phyloP scores from a whole-genome alignment of 2,329 filamentous ascomycete genomes.

The Fusarium concolor region DNA sequence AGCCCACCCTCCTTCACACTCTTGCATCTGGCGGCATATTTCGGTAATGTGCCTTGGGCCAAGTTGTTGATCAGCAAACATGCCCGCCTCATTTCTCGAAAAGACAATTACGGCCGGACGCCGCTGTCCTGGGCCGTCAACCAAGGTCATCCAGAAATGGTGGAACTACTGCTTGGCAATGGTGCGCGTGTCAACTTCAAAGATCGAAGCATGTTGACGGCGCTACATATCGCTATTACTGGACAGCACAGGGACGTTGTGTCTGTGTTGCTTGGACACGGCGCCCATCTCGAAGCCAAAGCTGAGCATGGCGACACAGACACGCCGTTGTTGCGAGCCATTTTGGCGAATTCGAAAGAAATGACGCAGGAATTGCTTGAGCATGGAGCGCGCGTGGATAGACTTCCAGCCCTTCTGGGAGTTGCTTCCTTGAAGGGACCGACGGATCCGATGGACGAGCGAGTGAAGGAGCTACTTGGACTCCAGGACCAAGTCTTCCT shows the following conservation, averaged over 20 bases:
- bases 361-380: background rate
- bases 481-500: background rate
- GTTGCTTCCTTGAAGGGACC: background rate
- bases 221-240: background rate
- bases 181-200: constrained; percentile 3
- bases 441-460: background rate
- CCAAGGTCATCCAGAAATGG: background rate
- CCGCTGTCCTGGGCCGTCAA: constrained; percentile 6
- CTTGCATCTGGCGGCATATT: background rate
- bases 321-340: constrained; percentile 3
- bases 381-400: background rate
- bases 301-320: constrained; percentile 2
- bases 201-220: constrained; percentile 3
- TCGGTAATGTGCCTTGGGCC: background rate
- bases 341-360: background rate
- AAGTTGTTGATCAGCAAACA: background rate
- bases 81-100: background rate
- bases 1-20: background rate
- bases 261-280: background rate
- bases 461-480: background rate
- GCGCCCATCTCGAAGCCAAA: background rate
- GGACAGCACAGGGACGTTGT: constrained; percentile 1
- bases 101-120: constrained; percentile 7
- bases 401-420: background rate
- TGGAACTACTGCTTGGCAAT: background rate